Evolutionary conservation across 176 grass and related monocot species (phyloP).

Genomic region (Typha latifolia): DNA sequence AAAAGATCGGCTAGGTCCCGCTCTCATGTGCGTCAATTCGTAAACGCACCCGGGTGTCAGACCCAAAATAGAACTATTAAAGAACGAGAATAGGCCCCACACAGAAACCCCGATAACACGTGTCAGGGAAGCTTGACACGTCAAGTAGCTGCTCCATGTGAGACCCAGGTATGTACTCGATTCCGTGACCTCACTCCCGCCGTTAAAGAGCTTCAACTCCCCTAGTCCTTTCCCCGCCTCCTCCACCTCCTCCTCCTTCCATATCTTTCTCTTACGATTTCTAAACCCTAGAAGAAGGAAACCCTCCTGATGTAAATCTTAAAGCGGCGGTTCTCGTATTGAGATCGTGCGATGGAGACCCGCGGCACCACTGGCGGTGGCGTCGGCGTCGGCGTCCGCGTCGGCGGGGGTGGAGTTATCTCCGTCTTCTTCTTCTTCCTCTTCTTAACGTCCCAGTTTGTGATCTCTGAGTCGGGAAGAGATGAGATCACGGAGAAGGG

Average conservation of each 20-base stretch:
- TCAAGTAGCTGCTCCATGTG: neutral
- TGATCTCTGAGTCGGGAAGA: neutral
- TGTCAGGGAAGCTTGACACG: neutral
- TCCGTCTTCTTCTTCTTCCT: neutral
- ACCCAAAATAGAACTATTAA: neutral
- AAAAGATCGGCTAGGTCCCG: constrained; percentile 14
- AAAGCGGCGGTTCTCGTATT: neutral
- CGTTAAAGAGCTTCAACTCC: neutral
- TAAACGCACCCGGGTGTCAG: constrained; percentile 13
- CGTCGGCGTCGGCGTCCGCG: constrained; percentile 29
- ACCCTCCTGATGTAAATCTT: neutral
- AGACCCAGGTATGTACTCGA: neutral
- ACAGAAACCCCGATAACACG: neutral
- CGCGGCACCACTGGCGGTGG: neutral
- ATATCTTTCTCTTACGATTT: neutral
- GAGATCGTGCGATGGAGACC: neutral
- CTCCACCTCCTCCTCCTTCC: neutral
- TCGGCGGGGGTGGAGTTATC: constrained; percentile 17
- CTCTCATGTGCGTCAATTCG: neutral
- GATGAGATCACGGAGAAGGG: constrained; percentile 1
- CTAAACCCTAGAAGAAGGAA: constrained; percentile 3
- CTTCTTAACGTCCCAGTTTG: neutral
- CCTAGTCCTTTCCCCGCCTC: constrained; percentile 10
- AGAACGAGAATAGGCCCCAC: constrained; percentile 1
- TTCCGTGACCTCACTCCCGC: constrained; percentile 1